Conservation (phyloP, 2,329 filamentous ascomycete species). For the Colletotrichum lentis region DNA sequence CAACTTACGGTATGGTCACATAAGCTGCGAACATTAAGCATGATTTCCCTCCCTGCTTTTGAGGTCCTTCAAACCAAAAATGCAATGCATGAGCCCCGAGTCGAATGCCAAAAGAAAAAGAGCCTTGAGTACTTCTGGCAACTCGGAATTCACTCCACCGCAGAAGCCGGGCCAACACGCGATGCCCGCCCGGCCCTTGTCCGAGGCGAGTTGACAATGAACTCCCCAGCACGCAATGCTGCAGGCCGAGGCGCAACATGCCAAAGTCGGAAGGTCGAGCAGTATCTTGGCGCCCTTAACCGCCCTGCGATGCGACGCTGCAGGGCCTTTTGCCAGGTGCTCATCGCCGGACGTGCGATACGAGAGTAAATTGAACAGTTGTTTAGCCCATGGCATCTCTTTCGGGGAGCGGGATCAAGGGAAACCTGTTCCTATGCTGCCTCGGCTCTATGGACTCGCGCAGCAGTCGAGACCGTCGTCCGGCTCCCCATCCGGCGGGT, state of each 20-base stretch:
- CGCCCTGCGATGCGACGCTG: slow-evolving; percentile 17
- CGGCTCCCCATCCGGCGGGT: neutral
- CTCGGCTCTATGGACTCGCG: neutral
- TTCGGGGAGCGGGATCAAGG: neutral
- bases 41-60: too few relatives aligned
- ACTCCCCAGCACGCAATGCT: slow-evolving; percentile 1
- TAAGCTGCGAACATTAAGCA: too few relatives aligned
- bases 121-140: neutral
- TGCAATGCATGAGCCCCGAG: too few relatives aligned
- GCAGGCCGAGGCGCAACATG: neutral
- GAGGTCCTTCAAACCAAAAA: neutral
- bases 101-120: neutral
- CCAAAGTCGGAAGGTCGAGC: slow-evolving; percentile 20
- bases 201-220: neutral
- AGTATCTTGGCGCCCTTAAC: slow-evolving; percentile 8
- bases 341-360: neutral
- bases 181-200: neutral
- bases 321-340: neutral
- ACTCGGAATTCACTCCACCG: neutral
- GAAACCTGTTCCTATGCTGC: too few relatives aligned
- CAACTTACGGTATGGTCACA: too few relatives aligned
- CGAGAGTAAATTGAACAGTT: neutral
- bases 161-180: neutral
- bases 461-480: too few relatives aligned
- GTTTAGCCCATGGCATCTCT: neutral